Evolutionary conservation across 179 eudicot genomes (phyloP).

Genomic region (Heliamphora pulchella): DNA sequence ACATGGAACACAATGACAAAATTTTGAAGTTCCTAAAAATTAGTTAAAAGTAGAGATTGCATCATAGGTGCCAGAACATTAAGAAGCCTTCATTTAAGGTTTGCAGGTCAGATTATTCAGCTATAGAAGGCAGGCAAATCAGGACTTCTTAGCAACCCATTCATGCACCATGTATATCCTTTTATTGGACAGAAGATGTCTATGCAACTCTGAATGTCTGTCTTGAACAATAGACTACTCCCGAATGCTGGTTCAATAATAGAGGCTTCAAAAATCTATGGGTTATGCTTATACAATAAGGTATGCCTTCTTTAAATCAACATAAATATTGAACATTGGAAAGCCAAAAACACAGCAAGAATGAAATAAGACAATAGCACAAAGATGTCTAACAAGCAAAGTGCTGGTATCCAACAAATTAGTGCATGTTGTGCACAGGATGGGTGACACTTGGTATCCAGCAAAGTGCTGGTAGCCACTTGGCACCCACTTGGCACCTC

Average conservation of each 20-base stretch:
- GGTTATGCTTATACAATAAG: neutral
- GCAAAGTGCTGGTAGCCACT: too few relatives aligned
- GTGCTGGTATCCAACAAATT: neutral
- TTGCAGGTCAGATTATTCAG: neutral
- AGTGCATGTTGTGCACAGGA: neutral
- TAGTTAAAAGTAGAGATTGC: neutral
- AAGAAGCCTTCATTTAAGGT: neutral
- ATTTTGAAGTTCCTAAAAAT: neutral
- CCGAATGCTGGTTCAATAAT: neutral
- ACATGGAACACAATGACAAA: neutral
- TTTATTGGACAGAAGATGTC: neutral
- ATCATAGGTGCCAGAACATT: neutral
- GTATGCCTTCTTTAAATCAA: neutral
- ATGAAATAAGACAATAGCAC: neutral
- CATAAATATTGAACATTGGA: neutral
- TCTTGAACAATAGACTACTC: neutral
- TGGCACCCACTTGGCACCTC: slow-evolving; percentile 3
- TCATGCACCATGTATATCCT: neutral
- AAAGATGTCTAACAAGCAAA: neutral
- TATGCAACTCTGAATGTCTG: neutral
- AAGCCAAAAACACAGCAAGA: neutral
- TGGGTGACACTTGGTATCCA: neutral
- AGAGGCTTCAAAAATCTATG: neutral
- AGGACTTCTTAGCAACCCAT: neutral
- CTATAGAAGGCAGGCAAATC: neutral